A percentile compares a stretch with the other conserved stretches of the same genome.
Conservation (phyloP, 441 rosid species). For the Gossypium schwendimanii region DNA sequence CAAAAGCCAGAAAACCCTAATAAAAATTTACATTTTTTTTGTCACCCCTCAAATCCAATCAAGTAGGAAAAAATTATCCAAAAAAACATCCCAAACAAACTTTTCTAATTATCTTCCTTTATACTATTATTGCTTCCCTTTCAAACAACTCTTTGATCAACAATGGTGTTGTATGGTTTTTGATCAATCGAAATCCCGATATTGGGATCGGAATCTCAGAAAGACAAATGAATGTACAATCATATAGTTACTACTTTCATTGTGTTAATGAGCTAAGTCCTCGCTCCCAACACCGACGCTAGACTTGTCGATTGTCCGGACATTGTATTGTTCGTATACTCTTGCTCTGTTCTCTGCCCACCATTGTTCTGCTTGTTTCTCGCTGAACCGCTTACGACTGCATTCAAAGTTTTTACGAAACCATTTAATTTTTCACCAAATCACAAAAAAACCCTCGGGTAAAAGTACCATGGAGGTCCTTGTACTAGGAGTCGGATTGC, state of each 20-base stretch:
- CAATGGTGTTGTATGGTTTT: slow-evolving; percentile 17
- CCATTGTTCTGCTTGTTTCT: slow-evolving; percentile 94
- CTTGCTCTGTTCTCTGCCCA: slow-evolving; percentile 92
- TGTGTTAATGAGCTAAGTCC: slow-evolving; percentile 50
- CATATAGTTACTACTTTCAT: slow-evolving; percentile 7
- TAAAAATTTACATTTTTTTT: slow-evolving; percentile 44
- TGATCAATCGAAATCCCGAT: slow-evolving; percentile 20
- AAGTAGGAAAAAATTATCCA: background rate
- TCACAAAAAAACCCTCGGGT: no score
- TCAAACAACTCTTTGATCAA: slow-evolving; percentile 4
- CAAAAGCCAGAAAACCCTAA: slow-evolving; percentile 32
- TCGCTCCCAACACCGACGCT: slow-evolving; percentile 56
- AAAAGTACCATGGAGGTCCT: no score
- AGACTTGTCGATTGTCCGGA: slow-evolving; percentile 63
- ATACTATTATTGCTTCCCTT: slow-evolving; percentile 22
- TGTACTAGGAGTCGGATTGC: no score
- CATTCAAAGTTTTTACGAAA: slow-evolving; percentile 14
- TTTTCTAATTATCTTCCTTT: slow-evolving; percentile 20
- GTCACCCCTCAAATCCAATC: slow-evolving; percentile 33
- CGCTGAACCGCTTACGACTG: slow-evolving; percentile 86
- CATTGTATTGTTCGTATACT: slow-evolving; percentile 81
- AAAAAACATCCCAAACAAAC: slow-evolving; percentile 28
- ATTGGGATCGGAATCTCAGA: slow-evolving; percentile 20
- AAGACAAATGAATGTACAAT: slow-evolving; percentile 29
- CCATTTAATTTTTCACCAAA: background rate